phyloP scores from a whole-genome alignment of 75 land plant genomes.

The Ceratopteris richardii region DNA sequence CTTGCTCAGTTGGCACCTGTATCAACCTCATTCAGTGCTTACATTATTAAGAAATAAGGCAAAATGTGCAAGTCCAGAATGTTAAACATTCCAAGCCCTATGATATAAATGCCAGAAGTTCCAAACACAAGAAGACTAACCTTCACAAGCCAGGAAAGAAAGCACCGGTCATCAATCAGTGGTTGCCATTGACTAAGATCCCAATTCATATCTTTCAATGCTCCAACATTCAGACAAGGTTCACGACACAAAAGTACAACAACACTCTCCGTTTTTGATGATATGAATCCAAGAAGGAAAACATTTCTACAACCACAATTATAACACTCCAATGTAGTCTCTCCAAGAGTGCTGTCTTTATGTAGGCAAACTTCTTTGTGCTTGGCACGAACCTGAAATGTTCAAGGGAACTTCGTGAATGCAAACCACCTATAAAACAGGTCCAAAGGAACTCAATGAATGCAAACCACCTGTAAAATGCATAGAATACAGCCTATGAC shows the following conservation, averaged over 20 bases:
- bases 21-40: background rate
- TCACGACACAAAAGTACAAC: conserved; percentile 93
- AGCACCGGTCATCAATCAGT: conserved; percentile 96
- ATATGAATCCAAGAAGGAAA: conserved; percentile 89
- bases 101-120: too few species aligned
- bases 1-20: conserved; percentile 98
- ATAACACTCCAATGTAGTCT: conserved; percentile 96
- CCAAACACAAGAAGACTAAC: conserved; percentile 22
- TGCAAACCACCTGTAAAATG: too few species aligned
- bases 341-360: conserved; percentile 96
- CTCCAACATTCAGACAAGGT: conserved; percentile 91
- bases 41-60: too few species aligned
- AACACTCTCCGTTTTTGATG: conserved; percentile 97
- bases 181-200: conserved; percentile 97
- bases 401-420: too few species aligned
- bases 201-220: conserved; percentile 99
- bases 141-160: conserved; percentile 97
- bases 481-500: too few species aligned
- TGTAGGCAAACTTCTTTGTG: conserved; percentile 99
- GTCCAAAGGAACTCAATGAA: too few species aligned
- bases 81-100: too few species aligned
- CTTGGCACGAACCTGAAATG: conserved; percentile 98
- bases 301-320: conserved; percentile 99
- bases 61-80: too few species aligned
- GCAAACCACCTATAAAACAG: too few species aligned